Conservation (phyloP, 805 yeast species). For the Yarrowia porcina region DNA sequence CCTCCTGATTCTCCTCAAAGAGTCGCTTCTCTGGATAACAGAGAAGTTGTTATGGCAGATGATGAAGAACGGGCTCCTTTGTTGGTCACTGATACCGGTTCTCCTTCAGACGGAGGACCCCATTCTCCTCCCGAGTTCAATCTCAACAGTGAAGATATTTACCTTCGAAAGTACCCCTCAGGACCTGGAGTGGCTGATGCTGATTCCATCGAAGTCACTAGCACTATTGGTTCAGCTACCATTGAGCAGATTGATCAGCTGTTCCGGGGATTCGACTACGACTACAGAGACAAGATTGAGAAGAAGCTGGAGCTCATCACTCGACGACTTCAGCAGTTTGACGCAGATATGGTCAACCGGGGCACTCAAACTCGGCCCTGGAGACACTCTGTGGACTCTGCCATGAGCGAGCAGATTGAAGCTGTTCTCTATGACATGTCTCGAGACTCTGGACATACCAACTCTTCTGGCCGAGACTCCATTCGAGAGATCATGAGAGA, state of each 20-base stretch:
- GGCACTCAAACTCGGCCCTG: background rate
- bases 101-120: background rate
- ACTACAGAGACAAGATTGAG: slow-evolving; percentile 26
- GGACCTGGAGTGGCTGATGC: slow-evolving; percentile 18
- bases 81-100: background rate
- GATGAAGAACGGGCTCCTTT: background rate
- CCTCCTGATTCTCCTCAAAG: slow-evolving; percentile 4
- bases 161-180: slow-evolving; percentile 12
- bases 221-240: slow-evolving; percentile 8
- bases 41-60: background rate
- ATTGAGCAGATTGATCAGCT: slow-evolving; percentile 8
- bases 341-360: slow-evolving; percentile 1
- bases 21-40: background rate
- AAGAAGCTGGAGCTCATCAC: slow-evolving; percentile 22
- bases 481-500: background rate
- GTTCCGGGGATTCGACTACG: slow-evolving; percentile 19
- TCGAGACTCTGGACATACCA: background rate
- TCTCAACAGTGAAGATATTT: slow-evolving; percentile 14
- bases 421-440: slow-evolving; percentile 2
- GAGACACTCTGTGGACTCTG: slow-evolving; percentile 9
- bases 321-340: slow-evolving; percentile 13
- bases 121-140: slow-evolving; percentile 1
- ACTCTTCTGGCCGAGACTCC: background rate
- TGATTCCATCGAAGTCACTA: slow-evolving; percentile 4
- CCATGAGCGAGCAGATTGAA: slow-evolving; percentile 13